Percentiles rank a stretch among this genome's conserved stretches.
Conservation (phyloP, 495 filamentous ascomycete species). For the Aspergillus steynii region DNA sequence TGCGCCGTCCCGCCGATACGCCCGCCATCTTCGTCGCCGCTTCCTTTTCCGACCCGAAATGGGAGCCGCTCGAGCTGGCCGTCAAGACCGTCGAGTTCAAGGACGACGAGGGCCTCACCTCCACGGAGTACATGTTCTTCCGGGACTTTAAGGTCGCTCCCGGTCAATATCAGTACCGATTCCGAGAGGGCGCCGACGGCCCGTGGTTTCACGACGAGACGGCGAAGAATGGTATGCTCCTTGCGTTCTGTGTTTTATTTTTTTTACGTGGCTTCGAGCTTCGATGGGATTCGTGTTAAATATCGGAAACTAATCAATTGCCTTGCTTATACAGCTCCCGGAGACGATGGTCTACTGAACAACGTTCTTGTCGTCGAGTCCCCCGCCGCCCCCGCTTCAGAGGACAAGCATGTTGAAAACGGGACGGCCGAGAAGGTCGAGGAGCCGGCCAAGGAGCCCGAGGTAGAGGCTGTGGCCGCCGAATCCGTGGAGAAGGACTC, state of each 20-base stretch:
- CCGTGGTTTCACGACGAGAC: slow-evolving; percentile 65
- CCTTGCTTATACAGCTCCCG: slow-evolving; percentile 1
- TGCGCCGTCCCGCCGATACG: slow-evolving; percentile 53
- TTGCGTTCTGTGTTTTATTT: not conserved
- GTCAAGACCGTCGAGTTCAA: slow-evolving; percentile 45
- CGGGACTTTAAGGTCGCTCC: slow-evolving; percentile 19
- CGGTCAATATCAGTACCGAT: slow-evolving; percentile 67
- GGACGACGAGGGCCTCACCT: slow-evolving; percentile 18
- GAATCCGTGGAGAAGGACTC: not conserved
- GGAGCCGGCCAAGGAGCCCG: slow-evolving; percentile 14
- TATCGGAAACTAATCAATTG: not conserved
- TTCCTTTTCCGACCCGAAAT: slow-evolving; percentile 63
- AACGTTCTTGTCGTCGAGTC: slow-evolving; percentile 19
- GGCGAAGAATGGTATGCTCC: slow-evolving; percentile 15
- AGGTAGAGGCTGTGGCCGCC: slow-evolving; percentile 1
- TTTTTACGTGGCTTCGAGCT: too few relatives aligned
- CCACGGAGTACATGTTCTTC: slow-evolving; percentile 23
- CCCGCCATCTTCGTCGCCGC: slow-evolving; percentile 67
- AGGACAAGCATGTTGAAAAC: slow-evolving; percentile 8
- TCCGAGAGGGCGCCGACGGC: slow-evolving; percentile 60
- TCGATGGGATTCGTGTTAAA: too few relatives aligned
- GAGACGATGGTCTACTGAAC: slow-evolving; percentile 16
- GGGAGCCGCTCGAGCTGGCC: slow-evolving; percentile 62
- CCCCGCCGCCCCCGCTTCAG: not conserved
- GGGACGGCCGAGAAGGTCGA: slow-evolving; percentile 14